Evolutionary conservation across 2,329 filamentous ascomycete species (phyloP).

Genomic region (Pestalotiopsis sp.): DNA sequence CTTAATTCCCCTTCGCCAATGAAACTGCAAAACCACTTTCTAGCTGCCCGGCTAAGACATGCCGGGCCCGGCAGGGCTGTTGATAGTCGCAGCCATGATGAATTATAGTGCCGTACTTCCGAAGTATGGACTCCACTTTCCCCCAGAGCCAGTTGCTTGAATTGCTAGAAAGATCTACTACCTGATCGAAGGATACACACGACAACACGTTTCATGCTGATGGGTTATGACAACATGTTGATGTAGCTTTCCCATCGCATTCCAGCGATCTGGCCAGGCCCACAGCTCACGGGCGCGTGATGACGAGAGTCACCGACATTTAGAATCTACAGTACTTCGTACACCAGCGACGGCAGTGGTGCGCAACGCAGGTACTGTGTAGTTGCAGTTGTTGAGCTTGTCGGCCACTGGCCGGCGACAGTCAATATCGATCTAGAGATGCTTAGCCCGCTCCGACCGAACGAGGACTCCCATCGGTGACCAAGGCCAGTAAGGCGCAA

Average conservation of each 20-base stretch:
- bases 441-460: too few species aligned
- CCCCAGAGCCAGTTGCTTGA: neutral
- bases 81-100: neutral
- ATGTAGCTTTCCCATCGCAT: neutral
- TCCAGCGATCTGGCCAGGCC: neutral
- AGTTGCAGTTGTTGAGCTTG: too few species aligned
- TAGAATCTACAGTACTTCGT: too few species aligned
- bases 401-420: too few species aligned
- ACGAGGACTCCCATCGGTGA: too few species aligned
- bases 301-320: neutral
- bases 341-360: too few species aligned
- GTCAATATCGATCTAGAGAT: too few species aligned
- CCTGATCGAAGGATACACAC: neutral
- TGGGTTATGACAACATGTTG: neutral
- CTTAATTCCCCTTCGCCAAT: neutral
- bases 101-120: neutral
- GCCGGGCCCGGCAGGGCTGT: neutral
- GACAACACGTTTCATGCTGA: neutral
- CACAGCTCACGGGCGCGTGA: neutral
- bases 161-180: neutral
- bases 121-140: neutral
- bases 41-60: neutral
- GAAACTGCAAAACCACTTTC: neutral
- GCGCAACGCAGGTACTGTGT: too few species aligned
- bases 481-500: too few species aligned